Base-by-base conservation (phyloP, 2,329 filamentous ascomycete genomes). In the Apiospora aurea region DNA sequence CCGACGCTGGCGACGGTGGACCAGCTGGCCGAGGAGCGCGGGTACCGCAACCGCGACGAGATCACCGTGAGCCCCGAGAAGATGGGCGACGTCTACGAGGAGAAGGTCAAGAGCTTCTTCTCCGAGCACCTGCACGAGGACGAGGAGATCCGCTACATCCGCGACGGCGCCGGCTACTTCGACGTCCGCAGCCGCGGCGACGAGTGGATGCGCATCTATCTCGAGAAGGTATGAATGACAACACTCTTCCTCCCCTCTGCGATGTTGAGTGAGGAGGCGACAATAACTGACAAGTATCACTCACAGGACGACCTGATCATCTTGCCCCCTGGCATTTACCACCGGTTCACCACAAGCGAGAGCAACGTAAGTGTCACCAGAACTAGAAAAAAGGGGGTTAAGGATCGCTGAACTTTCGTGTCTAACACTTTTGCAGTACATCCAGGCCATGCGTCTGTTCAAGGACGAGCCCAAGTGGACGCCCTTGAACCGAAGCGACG, bases 381-480 rank as follows among this genome's bases (percentile, higher is more conserved):
- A 1, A 14, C 10, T 64, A 38, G 57, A 6, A 18, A 13, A 41
- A 3, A 2, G 4, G 18, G 10, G 10, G 3, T 64, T 29, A 29
- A 29, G 26, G 26, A 3, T 41, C 16, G 13, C 4, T 41, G 21
- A n/a, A 41, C 18, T 5, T 41, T 6, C 14, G 18, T 14, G 41
- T 41, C 57, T 64, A 64, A 64, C 57, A 21, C 24, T 6, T 61
- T 38, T 34, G 13, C 76, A 98, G 95, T 98, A 96, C 80, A 94
- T 97, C 76, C 94, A 97, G 80, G 96, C 96, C 18, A 96, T 98
- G 94, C 90, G 96, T 72, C 87, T 99, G 69, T 99, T 98, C 89
- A 95, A 98, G 85, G 96, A 98, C 75, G 95, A 98, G 83, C 96
- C 96, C 46, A 98, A 98, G 84, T 99, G 96, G 96, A 98, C 95